Conservation (phyloP, 2,329 filamentous ascomycete genomes). For the Keithomyces neogunnii region DNA sequence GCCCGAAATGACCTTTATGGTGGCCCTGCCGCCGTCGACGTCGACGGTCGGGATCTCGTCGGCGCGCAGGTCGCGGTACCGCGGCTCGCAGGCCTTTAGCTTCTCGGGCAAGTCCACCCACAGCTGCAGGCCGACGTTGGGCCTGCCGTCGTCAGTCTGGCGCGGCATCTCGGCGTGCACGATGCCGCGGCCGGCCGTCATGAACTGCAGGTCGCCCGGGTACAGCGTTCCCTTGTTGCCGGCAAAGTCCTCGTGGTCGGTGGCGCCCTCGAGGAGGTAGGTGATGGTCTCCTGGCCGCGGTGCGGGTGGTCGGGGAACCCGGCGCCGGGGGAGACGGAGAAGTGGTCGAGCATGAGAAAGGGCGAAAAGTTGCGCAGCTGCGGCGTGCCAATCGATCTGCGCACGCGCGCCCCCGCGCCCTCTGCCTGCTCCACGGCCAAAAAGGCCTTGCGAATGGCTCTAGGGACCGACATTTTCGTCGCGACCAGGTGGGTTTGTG, state of each 20-base stretch:
- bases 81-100: conserved; percentile 81
- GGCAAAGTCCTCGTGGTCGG: conserved; percentile 90
- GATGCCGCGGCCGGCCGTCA: conserved; percentile 88
- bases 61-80: conserved; percentile 78
- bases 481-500: conserved; percentile 11
- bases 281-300: conserved; percentile 84
- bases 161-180: conserved; percentile 94
- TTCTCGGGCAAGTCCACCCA: conserved; percentile 86
- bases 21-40: conserved; percentile 63
- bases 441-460: conserved; percentile 73
- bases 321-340: conserved; percentile 56
- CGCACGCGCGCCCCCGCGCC: conserved; percentile 82
- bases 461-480: conserved; percentile 60
- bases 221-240: conserved; percentile 78
- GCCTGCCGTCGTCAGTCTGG: conserved; percentile 63
- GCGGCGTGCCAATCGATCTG: conserved; percentile 76
- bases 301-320: conserved; percentile 33
- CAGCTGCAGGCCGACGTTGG: conserved; percentile 83
- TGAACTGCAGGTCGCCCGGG: conserved; percentile 90
- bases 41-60: conserved; percentile 70
- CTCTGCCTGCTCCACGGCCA: conserved; percentile 78
- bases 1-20: conserved; percentile 85
- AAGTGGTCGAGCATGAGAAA: conserved; percentile 98
- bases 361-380: conserved; percentile 78
- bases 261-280: conserved; percentile 75